Base-by-base conservation (phyloP, 352 stramenopile genomes). In the Phytophthora citrophthora region DNA sequence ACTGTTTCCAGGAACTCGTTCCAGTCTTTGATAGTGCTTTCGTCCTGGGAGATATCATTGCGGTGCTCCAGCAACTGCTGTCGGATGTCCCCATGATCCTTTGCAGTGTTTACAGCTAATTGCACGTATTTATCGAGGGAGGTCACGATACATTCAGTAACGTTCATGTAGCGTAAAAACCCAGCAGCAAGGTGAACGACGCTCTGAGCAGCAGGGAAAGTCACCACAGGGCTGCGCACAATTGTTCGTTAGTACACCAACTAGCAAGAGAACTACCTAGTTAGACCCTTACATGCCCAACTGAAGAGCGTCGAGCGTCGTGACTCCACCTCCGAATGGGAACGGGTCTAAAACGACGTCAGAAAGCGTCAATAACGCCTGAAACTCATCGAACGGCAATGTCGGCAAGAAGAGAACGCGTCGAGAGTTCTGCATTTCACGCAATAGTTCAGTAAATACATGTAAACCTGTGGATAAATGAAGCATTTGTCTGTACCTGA, bases 341-440 rank as follows among this genome's bases (percentile, higher is more conserved):
- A 93, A 95, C 31, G 88, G 81, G 52, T 96, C 89, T 7, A 96
- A 62, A 8, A 93, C 60, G 18, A 96, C 86, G 55, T 94, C 86
- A 3, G 81, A 72, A 7, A 67, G 54, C 9, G 73, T 61, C 26
- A 94, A 68, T 12, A 91, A 61, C 1, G 68, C 71, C 36, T 88
- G 75, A 54, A 88, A 94, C 13, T 81, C 70, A 2, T 66, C 50
- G 58, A 88, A 84, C 2, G 75, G 73, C 38, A 95, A 58, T 20
- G 82, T 86, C 5, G 74, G 68, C 18, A 91, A 38, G 55, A 95
- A 94, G 4, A 90, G 23, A 7, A 91, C 68, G 13, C 73, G 77
- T 10, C 74, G 60, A 39, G 61, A 45, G 36, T 74, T 47, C 64
- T 74, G 4, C 34, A 46, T 54, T 53, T 15, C 23, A 50, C 20